Conservation (phyloP, 2,329 filamentous ascomycete genomes). For the Corniculantispora saksenae region DNA sequence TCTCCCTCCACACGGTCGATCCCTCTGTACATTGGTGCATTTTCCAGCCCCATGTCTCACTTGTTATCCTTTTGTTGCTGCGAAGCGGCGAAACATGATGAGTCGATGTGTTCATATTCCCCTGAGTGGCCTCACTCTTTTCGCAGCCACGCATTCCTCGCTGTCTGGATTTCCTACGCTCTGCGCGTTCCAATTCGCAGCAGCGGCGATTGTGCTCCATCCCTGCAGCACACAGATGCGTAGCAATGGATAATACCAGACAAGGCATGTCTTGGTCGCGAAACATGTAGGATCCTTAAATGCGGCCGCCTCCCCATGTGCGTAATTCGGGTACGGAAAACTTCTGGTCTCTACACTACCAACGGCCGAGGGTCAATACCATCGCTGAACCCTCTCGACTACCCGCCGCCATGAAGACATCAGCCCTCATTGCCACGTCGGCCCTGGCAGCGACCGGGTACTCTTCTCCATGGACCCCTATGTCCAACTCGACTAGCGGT, state of each 20-base stretch:
- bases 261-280: not conserved
- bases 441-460: not conserved
- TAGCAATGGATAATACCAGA: not conserved
- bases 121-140: not conserved
- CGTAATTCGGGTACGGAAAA: not conserved
- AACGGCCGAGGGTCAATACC: not conserved
- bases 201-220: not conserved
- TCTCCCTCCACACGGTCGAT: not conserved
- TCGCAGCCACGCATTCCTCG: not conserved
- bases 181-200: not conserved
- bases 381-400: not conserved
- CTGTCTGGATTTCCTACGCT: not conserved
- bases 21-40: not conserved
- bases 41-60: conserved; percentile 8
- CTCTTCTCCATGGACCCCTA: not conserved
- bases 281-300: not conserved
- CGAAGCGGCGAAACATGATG: not conserved
- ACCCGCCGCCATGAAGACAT: conserved; percentile 12
- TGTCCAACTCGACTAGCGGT: not conserved
- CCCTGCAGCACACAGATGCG: not conserved
- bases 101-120: not conserved
- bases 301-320: not conserved
- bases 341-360: not conserved
- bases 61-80: not conserved
- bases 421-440: not conserved